These are phyloP conservation scores for Porcisia deanei DNA, from an alignment of 208 protist genomes.

Conservation along the genomic window DNA sequence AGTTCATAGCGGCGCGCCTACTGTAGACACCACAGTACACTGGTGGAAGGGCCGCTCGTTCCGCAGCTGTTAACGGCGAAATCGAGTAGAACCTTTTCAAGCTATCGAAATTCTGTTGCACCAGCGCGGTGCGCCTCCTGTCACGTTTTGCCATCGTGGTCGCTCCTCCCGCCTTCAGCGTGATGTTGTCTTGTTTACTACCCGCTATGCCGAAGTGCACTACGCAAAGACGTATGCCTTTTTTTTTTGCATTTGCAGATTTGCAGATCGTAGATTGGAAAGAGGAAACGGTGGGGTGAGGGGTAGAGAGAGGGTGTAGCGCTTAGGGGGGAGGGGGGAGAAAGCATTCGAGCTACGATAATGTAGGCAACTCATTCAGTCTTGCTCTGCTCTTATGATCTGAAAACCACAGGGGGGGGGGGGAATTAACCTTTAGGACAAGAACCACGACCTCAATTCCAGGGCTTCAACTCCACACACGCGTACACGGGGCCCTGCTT, in stretches of 20 bases:
- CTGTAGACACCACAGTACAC: constrained; percentile 62
- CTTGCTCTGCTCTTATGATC: too few species aligned
- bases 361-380: neutral
- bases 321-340: neutral
- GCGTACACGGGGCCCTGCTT: neutral
- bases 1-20: constrained; percentile 61
- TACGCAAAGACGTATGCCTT: neutral
- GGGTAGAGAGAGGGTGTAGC: neutral
- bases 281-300: neutral
- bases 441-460: neutral
- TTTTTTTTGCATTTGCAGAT: neutral
- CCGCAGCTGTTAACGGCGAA: constrained; percentile 40
- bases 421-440: neutral
- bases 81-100: constrained; percentile 76
- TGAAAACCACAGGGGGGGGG: too few species aligned
- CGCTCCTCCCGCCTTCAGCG: neutral
- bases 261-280: neutral
- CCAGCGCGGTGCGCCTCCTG: constrained; percentile 35
- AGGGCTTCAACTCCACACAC: neutral
- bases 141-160: constrained; percentile 38
- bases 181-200: too few species aligned
- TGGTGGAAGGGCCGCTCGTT: constrained; percentile 58
- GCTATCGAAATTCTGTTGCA: constrained; percentile 75
- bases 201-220: neutral
- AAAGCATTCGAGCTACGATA: neutral